Percentiles rank a stretch among this genome's conserved stretches.
These are phyloP conservation scores for Psidium friedrichsthalianum DNA, from an alignment of 345 rosid genomes.

Conservation along the genomic window DNA sequence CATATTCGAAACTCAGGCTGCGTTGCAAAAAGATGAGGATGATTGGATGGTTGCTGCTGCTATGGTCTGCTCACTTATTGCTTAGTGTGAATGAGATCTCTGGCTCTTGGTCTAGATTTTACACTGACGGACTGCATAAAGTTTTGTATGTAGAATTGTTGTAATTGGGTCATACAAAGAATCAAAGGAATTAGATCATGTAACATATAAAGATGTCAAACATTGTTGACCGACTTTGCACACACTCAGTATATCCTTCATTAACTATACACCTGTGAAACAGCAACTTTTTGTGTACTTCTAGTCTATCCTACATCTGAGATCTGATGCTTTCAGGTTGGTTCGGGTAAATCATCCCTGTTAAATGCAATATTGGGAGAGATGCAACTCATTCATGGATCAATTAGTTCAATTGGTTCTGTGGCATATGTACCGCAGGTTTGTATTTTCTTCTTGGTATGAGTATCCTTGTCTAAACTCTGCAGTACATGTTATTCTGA, in stretches of 20 bases:
- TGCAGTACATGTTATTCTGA: slow-evolving; percentile 5
- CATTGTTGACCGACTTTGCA: background rate
- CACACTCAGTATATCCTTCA: background rate
- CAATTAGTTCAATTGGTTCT: slow-evolving; percentile 41
- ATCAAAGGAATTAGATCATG: background rate
- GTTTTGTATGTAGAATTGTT: background rate
- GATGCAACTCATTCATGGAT: slow-evolving; percentile 53
- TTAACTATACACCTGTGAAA: background rate
- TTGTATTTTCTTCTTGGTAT: slow-evolving; percentile 2
- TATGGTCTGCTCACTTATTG: background rate
- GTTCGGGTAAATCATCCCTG: slow-evolving; percentile 93
- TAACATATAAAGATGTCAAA: background rate
- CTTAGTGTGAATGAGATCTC: background rate
- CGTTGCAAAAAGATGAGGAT: background rate
- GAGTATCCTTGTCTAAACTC: background rate
- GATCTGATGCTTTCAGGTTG: slow-evolving; percentile 47
- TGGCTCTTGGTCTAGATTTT: background rate
- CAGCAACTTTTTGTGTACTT: background rate
- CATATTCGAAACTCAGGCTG: background rate
- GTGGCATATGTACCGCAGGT: slow-evolving; percentile 92
- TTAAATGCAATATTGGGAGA: slow-evolving; percentile 66
- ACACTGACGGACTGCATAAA: background rate
- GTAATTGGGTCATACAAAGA: background rate
- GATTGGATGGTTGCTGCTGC: background rate
- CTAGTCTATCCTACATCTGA: background rate